Base-by-base conservation (phyloP, 1,139 yeast genomes). In the Pichia cactophila region DNA sequence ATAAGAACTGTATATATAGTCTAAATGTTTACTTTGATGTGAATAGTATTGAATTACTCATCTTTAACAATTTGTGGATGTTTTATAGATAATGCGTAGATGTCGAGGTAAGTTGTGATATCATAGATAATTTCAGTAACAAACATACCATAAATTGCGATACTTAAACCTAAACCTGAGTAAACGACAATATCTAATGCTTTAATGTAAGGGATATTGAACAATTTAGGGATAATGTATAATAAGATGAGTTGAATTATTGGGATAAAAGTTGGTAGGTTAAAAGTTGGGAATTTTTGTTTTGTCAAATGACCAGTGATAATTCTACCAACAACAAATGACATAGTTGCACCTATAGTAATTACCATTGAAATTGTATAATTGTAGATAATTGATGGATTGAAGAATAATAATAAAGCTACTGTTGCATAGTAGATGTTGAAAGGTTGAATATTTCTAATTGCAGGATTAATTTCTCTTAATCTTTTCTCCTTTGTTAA, bases 241-340 rank as follows among this genome's bases (percentile, higher is more conserved):
- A 78, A 74, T 4, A 73, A 50, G 0, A 72, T 41, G 33, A 81
- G 62, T 60, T 88, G 94, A 1, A 69, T 61, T 1, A 72, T 35
- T 20, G 97, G 96, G 33, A 84, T 70, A 45, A 78, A 71, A 75
- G 82, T 75, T 41, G 95, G 88, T 33, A 82, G 75, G 54, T 87
- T 86, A 53, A 75, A 58, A 64, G 73, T 69, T 45, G 97, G 97
- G 73, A 86, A 90, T 3, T 69, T 61, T 62, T 87, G 95, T 50
- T 77, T 69, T 0, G 97, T 88, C 60, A 90, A 79, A 66, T 90
- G 97, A 3, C 89, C 94, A 52, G 86, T 74, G 61, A 90, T 90
- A 58, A 90, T 87, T 63, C 95, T 78, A 5, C 97, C 97, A 23
- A 90, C 97, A 2, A 80, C 73, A 60, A 87, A 84, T 0, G 97